Base-by-base conservation (phyloP, 345 rosid species). In the Reutealis trisperma region DNA sequence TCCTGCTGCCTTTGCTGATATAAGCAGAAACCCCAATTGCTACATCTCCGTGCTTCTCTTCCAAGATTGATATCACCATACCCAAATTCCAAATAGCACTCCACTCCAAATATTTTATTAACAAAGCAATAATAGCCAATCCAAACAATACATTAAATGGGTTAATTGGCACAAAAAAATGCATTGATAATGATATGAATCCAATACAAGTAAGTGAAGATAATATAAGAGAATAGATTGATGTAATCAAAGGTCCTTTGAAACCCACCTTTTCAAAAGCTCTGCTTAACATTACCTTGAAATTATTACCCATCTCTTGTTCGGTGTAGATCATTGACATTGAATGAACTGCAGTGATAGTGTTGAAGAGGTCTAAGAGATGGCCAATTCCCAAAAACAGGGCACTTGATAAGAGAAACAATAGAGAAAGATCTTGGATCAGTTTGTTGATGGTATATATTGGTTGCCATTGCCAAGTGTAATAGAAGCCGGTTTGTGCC, bases 171-270 rank as follows among this genome's bases (percentile, higher is more conserved):
- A 24, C 9, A 13, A 1, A 24, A 8, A 63, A 18, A 19, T 79
- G 70, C 0, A 11, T 18, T 45, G 30, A 61, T 0, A 80, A 22
- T 2, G 74, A 55, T 21, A 68, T 8, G 22, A 79, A 27, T 45
- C 73, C 77, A 30, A 68, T 64, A 47, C 2, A 12, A 59, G 27
- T 27, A 52, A 79, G 61, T 5, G 67, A 72, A 67, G 55, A 16
- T 27, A 83, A 51, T 14, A 79, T 13, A 52, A 81, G 79, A 37
- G 75, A 84, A 71, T 78, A 86, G 8, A 84, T 34, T 25, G 84
- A 88, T 49, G 91, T 85, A 18, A 88, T 67, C 32, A 86, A 57
- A 49, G 88, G 87, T 41, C 90, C 88, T 68, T 24, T 54, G n/a
- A 83, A 10, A 49, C 83, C 79, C 24, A 63, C 65, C 57, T 59